Percentiles rank a stretch among this genome's conserved stretches.
Evolutionary conservation across 148 eudicot genomes (phyloP).

Genomic region (Cornus controversa): DNA sequence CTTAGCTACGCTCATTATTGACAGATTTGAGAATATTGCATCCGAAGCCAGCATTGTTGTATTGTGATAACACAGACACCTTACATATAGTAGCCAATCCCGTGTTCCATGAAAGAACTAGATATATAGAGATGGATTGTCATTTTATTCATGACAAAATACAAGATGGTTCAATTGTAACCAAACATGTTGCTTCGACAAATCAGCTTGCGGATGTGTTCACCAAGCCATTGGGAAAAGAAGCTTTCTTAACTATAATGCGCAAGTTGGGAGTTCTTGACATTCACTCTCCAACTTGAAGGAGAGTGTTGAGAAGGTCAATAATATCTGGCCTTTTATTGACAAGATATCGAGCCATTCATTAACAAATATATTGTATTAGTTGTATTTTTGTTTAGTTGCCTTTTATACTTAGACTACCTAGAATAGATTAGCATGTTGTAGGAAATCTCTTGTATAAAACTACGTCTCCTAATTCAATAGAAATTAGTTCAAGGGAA

Average conservation of each 20-base stretch:
- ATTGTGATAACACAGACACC: too few relatives aligned
- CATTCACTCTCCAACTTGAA: constrained; percentile 13
- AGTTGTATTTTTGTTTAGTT: neutral
- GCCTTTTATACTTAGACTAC: neutral
- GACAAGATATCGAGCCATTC: neutral
- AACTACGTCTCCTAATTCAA: neutral
- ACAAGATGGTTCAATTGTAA: neutral
- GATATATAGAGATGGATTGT: too few relatives aligned
- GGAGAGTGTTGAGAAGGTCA: constrained; percentile 10
- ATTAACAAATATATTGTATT: neutral
- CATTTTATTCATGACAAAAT: neutral
- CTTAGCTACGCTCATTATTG: too few relatives aligned
- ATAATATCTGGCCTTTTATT: too few relatives aligned
- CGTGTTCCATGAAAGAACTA: too few relatives aligned
- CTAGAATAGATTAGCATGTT: neutral
- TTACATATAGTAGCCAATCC: too few relatives aligned
- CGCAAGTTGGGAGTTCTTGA: neutral
- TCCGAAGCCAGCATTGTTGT: too few relatives aligned
- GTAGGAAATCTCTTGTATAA: neutral
- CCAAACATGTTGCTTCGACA: neutral
- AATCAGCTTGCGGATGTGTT: neutral
- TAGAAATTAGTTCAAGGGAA: neutral
- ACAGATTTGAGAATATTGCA: too few relatives aligned
- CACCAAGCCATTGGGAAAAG: constrained; percentile 5
- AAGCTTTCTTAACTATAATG: neutral